phyloP scores from a whole-genome alignment of 2,329 filamentous ascomycete genomes.

The Penicillium brevicompactum region DNA sequence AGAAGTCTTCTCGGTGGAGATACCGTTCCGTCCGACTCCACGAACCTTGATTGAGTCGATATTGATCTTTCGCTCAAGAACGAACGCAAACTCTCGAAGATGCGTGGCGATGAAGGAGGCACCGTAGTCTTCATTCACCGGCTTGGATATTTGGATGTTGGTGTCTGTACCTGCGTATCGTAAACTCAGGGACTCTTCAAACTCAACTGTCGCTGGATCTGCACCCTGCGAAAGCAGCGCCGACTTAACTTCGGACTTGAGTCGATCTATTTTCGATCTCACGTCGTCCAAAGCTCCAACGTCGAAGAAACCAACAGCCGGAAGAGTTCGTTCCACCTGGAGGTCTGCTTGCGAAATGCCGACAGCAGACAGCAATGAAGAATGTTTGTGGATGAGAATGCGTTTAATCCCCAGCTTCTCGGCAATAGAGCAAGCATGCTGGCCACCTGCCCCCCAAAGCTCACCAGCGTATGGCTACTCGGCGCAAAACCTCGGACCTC shows the following conservation, averaged over 20 bases:
- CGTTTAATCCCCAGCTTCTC: constrained; percentile 43
- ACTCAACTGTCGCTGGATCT: background rate
- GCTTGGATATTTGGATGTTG: constrained; percentile 16
- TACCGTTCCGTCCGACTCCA: constrained; percentile 2
- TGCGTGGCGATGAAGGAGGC: constrained; percentile 1
- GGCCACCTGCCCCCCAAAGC: constrained; percentile 39
- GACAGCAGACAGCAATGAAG: background rate
- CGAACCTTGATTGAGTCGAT: constrained; percentile 2
- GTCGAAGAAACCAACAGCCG: background rate
- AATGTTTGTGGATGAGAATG: constrained; percentile 47
- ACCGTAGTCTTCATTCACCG: constrained; percentile 48
- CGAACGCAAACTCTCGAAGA: constrained; percentile 7
- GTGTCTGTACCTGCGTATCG: constrained; percentile 10
- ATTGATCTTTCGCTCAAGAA: constrained; percentile 1
- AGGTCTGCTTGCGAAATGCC: background rate
- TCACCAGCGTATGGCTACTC: constrained; percentile 29
- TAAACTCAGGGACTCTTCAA: constrained; percentile 8
- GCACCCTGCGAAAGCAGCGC: background rate
- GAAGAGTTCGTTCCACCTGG: background rate
- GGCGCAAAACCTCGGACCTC: constrained; percentile 79
- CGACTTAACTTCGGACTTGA: background rate
- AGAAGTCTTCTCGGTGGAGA: background rate
- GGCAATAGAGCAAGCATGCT: constrained; percentile 47
- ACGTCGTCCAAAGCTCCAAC: background rate
- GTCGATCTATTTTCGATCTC: background rate